Evolutionary conservation across 2,329 filamentous ascomycete genomes (phyloP), one percentile per base, ranked within the genome.

Genomic region (Aspergillus fumigatiaffinis): DNA sequence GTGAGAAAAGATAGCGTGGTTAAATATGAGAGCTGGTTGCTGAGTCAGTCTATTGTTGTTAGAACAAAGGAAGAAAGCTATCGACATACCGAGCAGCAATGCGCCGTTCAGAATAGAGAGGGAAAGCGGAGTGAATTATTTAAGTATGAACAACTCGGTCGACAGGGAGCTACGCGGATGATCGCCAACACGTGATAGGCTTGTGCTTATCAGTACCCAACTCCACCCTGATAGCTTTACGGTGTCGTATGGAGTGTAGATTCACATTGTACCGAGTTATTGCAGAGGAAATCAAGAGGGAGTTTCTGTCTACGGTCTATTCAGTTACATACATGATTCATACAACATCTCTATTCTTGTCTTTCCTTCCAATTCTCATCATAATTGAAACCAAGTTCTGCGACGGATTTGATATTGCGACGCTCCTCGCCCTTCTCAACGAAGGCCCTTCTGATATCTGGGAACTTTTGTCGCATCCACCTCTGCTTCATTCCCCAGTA

Each of bases 361-460:
- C 20, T 26, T 14, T 47, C 21, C 21, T 67, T 69, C 71, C 70
- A 73, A 32, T 65, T 55, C 29, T 80, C 77, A 68, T 80, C 77
- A 68, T 82, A 90, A 54, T 79, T 71, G 66, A 89, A 90, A 0
- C 91, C 92, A 29, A 96, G 77, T 63, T 95, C 88, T 61, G 84
- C 82, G 23, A 95, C 71, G 3, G 79, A 85, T 68, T 75, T 87
- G 9, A 91, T 86, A 6, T 74, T 77, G 50, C 72, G 63, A 56
- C 84, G 78, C 50, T 73, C 71, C 38, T 86, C 82, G 0, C 91
- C 91, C 41, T 78, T 77, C 60, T 82, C 78, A 57, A 87, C 82
- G 70, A 94, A 97, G 29, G 82, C 83, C 64, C 86, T 82, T 72
- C 91, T 89, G 38, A 92, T 89, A 12, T 86, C 80, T 0, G 83